phyloP scores from a whole-genome alignment of 2,329 filamentous ascomycete genomes.

The Apiospora kogelbergensis region DNA sequence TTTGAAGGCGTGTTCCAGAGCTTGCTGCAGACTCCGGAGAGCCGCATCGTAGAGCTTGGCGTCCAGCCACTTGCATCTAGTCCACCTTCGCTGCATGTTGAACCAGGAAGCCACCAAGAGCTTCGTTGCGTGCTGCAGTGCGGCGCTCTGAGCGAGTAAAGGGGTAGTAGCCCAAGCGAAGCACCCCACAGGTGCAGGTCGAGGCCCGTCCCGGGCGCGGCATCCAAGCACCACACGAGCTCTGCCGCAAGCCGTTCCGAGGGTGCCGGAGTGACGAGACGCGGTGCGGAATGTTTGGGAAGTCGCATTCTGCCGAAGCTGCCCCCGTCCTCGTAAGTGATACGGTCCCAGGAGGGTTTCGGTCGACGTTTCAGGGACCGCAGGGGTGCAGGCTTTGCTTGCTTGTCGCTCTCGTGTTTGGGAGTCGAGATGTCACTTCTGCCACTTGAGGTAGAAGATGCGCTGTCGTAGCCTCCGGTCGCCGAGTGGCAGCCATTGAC shows the following conservation, averaged over 20 bases:
- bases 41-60: conserved; percentile 25
- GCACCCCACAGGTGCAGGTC: conserved; percentile 27
- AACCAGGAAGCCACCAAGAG: conserved; percentile 25
- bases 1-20: conserved; percentile 21
- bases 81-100: conserved; percentile 23
- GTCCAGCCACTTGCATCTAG: conserved; percentile 25
- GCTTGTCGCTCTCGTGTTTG: conserved; percentile 1
- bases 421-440: conserved; percentile 11
- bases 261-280: neutral
- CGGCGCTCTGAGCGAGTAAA: conserved; percentile 21
- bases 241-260: conserved; percentile 21
- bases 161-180: conserved; percentile 26
- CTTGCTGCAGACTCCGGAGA: conserved; percentile 25
- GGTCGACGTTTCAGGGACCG: neutral
- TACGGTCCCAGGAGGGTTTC: neutral
- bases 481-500: conserved; percentile 28
- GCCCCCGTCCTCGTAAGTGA: neutral
- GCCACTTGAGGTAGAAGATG: conserved; percentile 10
- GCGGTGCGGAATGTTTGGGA: neutral
- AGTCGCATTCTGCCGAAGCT: neutral
- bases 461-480: conserved; percentile 17
- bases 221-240: conserved; percentile 22
- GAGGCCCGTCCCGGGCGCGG: conserved; percentile 23
- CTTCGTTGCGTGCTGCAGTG: conserved; percentile 24
- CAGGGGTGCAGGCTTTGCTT: neutral